These are phyloP conservation scores for Claviceps sp. DNA, from an alignment of 2,329 filamentous ascomycete species.

Conservation along the genomic window DNA sequence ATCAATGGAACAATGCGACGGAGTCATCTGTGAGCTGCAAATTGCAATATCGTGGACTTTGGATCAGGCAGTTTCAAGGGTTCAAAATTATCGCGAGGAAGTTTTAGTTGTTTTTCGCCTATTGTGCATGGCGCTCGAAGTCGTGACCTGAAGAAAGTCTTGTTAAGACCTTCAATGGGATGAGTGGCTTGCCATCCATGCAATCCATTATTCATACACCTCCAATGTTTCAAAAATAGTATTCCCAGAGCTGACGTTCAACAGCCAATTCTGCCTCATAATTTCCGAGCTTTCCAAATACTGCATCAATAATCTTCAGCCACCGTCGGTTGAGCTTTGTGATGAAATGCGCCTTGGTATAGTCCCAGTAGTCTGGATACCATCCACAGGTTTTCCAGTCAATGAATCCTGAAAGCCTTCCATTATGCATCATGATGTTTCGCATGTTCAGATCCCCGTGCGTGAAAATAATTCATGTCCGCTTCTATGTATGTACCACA, in stretches of 20 bases:
- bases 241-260: conserved; percentile 1
- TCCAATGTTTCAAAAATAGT: too few species aligned
- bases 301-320: conserved; percentile 1
- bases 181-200: too few species aligned
- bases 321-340: conserved; percentile 7
- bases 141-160: too few species aligned
- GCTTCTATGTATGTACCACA: not conserved
- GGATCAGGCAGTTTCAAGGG: too few species aligned
- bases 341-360: conserved; percentile 8
- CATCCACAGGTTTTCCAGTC: conserved; percentile 15
- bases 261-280: not conserved
- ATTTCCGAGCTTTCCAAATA: not conserved
- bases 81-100: too few species aligned
- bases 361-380: conserved; percentile 15
- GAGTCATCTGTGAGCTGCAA: too few species aligned
- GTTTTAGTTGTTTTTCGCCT: too few species aligned
- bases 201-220: too few species aligned
- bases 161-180: too few species aligned
- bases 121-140: too few species aligned
- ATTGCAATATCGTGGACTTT: too few species aligned
- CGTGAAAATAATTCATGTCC: conserved; percentile 24
- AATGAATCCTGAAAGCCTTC: conserved; percentile 15
- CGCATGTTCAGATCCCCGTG: conserved; percentile 22
- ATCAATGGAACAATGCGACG: too few species aligned
- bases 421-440: conserved; percentile 15